Conservation (phyloP, 2,329 filamentous ascomycete species). For the Periglandula ipomoeae region DNA sequence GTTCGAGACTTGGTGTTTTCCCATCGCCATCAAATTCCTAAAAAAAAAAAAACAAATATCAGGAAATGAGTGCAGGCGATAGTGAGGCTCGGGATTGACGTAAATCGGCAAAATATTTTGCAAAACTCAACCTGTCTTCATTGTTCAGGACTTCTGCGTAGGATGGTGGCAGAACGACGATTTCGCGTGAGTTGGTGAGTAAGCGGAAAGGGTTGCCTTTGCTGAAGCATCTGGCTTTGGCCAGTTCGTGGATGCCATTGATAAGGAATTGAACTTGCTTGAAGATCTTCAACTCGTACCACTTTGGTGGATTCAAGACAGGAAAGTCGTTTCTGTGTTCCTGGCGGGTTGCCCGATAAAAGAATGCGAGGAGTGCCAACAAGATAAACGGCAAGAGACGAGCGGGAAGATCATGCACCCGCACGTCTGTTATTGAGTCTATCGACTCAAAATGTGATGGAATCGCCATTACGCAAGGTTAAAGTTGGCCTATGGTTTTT, state of each 20-base stretch:
- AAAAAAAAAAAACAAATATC: neutral
- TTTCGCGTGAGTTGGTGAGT: constrained; percentile 10
- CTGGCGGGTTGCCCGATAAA: neutral
- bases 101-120: constrained; percentile 9
- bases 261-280: constrained; percentile 6
- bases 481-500: neutral
- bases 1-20: constrained; percentile 8
- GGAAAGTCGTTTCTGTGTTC: neutral
- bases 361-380: constrained; percentile 30
- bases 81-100: neutral
- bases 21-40: constrained; percentile 10
- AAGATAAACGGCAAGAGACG: constrained; percentile 39
- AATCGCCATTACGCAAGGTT: neutral
- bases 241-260: constrained; percentile 7
- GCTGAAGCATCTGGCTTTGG: constrained; percentile 4
- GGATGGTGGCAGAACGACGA: constrained; percentile 8
- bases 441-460: neutral
- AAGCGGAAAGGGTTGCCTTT: constrained; percentile 6
- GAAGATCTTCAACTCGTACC: constrained; percentile 8
- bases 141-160: constrained; percentile 6
- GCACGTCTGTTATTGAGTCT: neutral
- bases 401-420: constrained; percentile 8
- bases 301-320: constrained; percentile 6
- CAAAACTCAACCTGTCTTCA: constrained; percentile 8
- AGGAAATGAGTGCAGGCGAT: no score